phyloP scores from a whole-genome alignment of 768 basidiomycete genomes.

The Pulveroboletus sp. region DNA sequence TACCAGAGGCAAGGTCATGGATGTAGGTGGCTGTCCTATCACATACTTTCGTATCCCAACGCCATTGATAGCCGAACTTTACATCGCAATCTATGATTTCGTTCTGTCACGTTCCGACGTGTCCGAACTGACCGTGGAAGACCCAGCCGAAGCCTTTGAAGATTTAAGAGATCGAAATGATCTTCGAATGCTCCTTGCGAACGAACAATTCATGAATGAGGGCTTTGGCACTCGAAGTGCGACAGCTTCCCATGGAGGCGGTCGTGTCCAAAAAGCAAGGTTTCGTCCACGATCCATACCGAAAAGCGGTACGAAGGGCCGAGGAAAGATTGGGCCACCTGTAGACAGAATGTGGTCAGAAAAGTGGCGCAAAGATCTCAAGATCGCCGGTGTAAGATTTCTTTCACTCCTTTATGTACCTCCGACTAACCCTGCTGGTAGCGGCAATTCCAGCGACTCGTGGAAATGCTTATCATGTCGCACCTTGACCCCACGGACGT shows the following conservation, averaged over 20 bases:
- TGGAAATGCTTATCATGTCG: conserved; percentile 86
- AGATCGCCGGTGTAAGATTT: conserved; percentile 77
- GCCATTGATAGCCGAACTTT: conserved; percentile 67
- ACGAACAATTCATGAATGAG: conserved; percentile 67
- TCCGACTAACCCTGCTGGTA: conserved; percentile 29
- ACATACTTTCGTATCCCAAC: neutral
- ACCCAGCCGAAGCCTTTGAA: conserved; percentile 97
- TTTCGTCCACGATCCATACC: conserved; percentile 32
- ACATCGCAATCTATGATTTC: conserved; percentile 80
- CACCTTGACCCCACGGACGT: conserved; percentile 63
- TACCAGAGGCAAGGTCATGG: conserved; percentile 91
- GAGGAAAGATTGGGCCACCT: conserved; percentile 75
- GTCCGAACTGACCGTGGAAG: conserved; percentile 95
- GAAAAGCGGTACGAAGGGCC: conserved; percentile 24
- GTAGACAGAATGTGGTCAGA: conserved; percentile 76
- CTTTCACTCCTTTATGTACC: neutral
- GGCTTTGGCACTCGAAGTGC: conserved; percentile 48
- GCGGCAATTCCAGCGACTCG: conserved; percentile 91
- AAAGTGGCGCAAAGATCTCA: conserved; percentile 76
- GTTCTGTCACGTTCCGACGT: conserved; percentile 63
- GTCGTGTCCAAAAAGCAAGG: conserved; percentile 38
- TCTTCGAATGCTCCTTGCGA: conserved; percentile 67
- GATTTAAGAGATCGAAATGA: conserved; percentile 94
- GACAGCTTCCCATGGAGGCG: conserved; percentile 46
- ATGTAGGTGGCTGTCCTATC: conserved; percentile 48